These are phyloP conservation scores for Pseudopediastrum boryanum DNA, from an alignment of 139 green algal species.

Conservation along the genomic window DNA sequence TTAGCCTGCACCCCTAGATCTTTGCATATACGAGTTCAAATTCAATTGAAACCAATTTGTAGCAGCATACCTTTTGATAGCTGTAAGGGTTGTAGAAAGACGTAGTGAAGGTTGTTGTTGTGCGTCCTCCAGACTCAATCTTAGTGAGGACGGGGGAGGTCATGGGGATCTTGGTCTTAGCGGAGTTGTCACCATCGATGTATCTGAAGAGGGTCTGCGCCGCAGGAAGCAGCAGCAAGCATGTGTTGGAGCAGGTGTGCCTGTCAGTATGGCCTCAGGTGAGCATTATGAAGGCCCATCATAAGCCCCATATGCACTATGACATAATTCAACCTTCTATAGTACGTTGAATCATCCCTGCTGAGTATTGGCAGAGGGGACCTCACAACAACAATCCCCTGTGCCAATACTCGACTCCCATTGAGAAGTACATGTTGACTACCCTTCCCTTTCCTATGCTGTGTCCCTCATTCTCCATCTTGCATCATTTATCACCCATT, in stretches of 20 bases:
- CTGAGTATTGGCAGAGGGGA: background rate
- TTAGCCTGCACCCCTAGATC: too few species aligned
- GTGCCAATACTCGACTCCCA: too few species aligned
- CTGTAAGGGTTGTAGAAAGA: too few species aligned
- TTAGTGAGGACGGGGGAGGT: constrained; percentile 19
- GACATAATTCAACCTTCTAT: background rate
- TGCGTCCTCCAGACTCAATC: background rate
- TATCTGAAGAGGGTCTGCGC: constrained; percentile 31
- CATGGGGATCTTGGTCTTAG: constrained; percentile 21
- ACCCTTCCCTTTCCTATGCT: too few species aligned
- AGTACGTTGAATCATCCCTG: background rate
- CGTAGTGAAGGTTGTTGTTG: background rate
- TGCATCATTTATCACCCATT: too few species aligned
- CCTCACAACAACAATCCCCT: too few species aligned
- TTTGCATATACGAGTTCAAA: too few species aligned
- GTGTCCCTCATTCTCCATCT: too few species aligned
- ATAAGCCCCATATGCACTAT: background rate
- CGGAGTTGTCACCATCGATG: constrained; percentile 21
- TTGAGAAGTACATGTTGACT: too few species aligned
- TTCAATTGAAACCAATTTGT: too few species aligned
- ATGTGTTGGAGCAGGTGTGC: background rate
- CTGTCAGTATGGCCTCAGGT: background rate
- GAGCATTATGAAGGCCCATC: background rate
- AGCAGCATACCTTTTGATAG: too few species aligned
- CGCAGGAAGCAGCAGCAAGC: background rate